phyloP scores from a whole-genome alignment of 1,284 basidiomycete genomes.

The Athelia sp. region DNA sequence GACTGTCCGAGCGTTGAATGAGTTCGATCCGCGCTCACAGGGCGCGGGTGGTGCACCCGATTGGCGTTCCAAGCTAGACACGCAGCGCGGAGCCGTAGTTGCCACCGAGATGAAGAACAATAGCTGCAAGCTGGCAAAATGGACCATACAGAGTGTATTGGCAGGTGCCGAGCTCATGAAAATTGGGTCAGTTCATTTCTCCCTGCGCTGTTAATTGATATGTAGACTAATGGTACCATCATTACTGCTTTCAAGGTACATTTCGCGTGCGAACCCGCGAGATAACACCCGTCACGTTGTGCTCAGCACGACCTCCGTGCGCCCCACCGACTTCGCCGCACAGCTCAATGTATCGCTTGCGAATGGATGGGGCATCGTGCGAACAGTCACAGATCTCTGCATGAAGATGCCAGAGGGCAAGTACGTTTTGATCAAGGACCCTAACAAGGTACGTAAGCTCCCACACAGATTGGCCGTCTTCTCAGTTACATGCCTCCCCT shows the following conservation, averaged over 20 bases:
- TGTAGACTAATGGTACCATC: too few relatives aligned
- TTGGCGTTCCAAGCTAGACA: constrained; percentile 95
- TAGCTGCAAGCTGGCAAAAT: constrained; percentile 95
- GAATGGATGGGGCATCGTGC: constrained; percentile 99
- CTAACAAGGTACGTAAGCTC: constrained; percentile 75
- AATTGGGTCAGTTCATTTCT: constrained; percentile 88
- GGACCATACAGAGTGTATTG: constrained; percentile 93
- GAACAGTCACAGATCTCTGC: constrained; percentile 88
- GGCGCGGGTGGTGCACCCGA: constrained; percentile 94
- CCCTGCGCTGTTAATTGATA: too few relatives aligned
- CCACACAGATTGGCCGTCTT: background rate
- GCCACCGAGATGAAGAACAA: constrained; percentile 99
- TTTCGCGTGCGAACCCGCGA: constrained; percentile 90
- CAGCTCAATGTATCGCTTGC: constrained; percentile 95
- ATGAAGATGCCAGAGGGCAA: constrained; percentile 97
- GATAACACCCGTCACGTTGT: constrained; percentile 96
- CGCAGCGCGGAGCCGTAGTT: constrained; percentile 95
- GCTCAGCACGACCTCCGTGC: constrained; percentile 91
- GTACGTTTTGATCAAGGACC: constrained; percentile 93
- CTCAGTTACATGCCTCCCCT: constrained; percentile 2
- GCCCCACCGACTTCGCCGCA: constrained; percentile 89
- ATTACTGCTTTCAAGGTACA: constrained; percentile 51
- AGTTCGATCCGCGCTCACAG: constrained; percentile 91
- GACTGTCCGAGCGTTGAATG: constrained; percentile 94
- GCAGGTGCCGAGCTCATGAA: constrained; percentile 98